phyloP scores from a whole-genome alignment of 2,329 filamentous ascomycete species.

The Alternaria rosae region DNA sequence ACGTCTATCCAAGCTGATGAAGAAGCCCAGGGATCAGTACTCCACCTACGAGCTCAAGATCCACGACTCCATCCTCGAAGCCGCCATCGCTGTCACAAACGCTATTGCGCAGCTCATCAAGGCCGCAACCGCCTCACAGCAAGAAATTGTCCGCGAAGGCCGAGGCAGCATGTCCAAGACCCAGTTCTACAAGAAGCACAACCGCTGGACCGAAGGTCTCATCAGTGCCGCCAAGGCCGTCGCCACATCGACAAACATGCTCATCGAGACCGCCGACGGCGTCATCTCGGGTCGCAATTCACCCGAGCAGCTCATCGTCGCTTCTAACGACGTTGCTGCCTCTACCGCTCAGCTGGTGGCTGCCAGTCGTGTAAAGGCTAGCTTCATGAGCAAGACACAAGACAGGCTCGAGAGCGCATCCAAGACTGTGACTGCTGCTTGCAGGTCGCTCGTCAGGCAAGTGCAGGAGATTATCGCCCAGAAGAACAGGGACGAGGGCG shows the following conservation, averaged over 20 bases:
- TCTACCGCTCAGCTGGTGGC: slow-evolving; percentile 97
- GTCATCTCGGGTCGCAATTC: slow-evolving; percentile 91
- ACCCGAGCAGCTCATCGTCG: slow-evolving; percentile 96
- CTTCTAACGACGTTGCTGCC: slow-evolving; percentile 94
- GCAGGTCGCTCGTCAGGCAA: slow-evolving; percentile 85
- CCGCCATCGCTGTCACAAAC: slow-evolving; percentile 89
- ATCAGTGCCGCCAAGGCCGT: slow-evolving; percentile 98
- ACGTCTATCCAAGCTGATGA: slow-evolving; percentile 88
- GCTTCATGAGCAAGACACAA: slow-evolving; percentile 97
- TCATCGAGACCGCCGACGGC: slow-evolving; percentile 97
- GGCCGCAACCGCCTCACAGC: slow-evolving; percentile 88
- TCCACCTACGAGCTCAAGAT: slow-evolving; percentile 96
- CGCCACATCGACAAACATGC: slow-evolving; percentile 87
- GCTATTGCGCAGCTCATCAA: slow-evolving; percentile 95
- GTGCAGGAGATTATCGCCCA: slow-evolving; percentile 95
- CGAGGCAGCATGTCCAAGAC: slow-evolving; percentile 85
- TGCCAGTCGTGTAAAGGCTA: slow-evolving; percentile 93
- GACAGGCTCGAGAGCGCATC: slow-evolving; percentile 88
- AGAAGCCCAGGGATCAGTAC: slow-evolving; percentile 94
- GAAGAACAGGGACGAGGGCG: slow-evolving; percentile 77
- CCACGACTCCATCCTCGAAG: slow-evolving; percentile 92
- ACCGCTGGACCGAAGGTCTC: slow-evolving; percentile 96
- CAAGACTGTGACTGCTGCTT: slow-evolving; percentile 91
- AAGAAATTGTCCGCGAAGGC: slow-evolving; percentile 95
- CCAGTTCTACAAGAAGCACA: slow-evolving; percentile 99